Percentiles rank a stretch among this genome's conserved stretches.
phyloP scores from a whole-genome alignment of 1,284 basidiomycete species.

The Ganoderma boninense region DNA sequence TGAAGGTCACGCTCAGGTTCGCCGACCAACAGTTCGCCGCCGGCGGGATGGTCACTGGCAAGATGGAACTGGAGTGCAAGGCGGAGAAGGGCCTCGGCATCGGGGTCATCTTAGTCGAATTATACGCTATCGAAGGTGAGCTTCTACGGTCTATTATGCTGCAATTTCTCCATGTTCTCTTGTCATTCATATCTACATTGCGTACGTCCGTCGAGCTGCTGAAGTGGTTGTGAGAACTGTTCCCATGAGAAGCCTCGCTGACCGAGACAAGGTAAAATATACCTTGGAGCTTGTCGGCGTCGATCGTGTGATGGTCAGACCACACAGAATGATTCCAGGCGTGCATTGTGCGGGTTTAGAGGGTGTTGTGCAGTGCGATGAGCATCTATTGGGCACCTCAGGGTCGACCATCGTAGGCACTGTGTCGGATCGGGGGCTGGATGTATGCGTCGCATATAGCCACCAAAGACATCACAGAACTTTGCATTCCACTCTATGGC shows the following conservation, averaged over 20 bases:
- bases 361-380: too few relatives aligned
- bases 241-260: slow-evolving; percentile 2
- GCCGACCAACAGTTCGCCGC: slow-evolving; percentile 68
- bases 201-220: not conserved
- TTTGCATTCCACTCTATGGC: not conserved
- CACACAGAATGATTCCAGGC: not conserved
- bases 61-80: slow-evolving; percentile 79
- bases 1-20: slow-evolving; percentile 68
- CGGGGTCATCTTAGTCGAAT: slow-evolving; percentile 75
- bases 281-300: not conserved
- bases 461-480: not conserved
- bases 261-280: not conserved
- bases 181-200: not conserved
- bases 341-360: not conserved
- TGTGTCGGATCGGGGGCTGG: not conserved
- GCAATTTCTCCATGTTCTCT: not conserved
- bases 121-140: slow-evolving; percentile 74
- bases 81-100: slow-evolving; percentile 78
- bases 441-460: not conserved
- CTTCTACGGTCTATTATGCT: not conserved
- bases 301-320: not conserved
- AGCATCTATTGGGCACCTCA: not conserved
- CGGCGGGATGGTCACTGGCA: slow-evolving; percentile 70
- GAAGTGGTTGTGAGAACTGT: not conserved
- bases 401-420: not conserved